Conservation (phyloP, 2,329 filamentous ascomycete genomes). For the Calonectria honghensis region DNA sequence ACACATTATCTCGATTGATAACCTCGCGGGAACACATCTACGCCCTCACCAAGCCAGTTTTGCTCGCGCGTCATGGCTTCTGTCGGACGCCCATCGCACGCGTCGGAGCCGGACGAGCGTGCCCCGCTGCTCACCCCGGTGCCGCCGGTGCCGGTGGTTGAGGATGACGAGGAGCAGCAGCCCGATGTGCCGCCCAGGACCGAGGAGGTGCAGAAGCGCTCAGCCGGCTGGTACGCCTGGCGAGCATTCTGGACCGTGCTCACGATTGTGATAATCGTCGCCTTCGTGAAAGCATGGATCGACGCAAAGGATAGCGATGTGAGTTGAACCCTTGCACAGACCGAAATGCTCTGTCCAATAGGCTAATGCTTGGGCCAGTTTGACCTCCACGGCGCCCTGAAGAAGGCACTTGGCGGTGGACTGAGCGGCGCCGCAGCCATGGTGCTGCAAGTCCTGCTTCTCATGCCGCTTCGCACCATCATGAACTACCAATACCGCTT, state of each 20-base stretch:
- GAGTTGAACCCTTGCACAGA: constrained; percentile 36
- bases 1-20: background rate
- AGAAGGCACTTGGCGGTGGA: constrained; percentile 66
- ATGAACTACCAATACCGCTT: constrained; percentile 72
- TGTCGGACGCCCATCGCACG: constrained; percentile 4
- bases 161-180: constrained; percentile 33
- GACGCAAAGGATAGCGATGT: constrained; percentile 64
- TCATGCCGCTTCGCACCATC: constrained; percentile 70
- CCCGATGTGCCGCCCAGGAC: constrained; percentile 21
- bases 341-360: background rate
- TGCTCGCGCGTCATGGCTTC: constrained; percentile 17
- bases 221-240: constrained; percentile 54
- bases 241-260: constrained; percentile 60
- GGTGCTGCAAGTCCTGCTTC: constrained; percentile 67
- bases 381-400: constrained; percentile 65
- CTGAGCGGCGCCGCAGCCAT: constrained; percentile 69
- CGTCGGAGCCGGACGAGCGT: constrained; percentile 28
- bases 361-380: constrained; percentile 58
- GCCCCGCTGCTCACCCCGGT: constrained; percentile 38
- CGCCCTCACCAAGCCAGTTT: background rate
- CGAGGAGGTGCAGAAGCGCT: constrained; percentile 27
- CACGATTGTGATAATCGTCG: constrained; percentile 55
- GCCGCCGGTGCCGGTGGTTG: background rate
- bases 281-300: constrained; percentile 68
- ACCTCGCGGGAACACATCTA: background rate